Percentiles rank a stretch among this genome's conserved stretches.
Conservation (phyloP, 495 filamentous ascomycete genomes). For the Hyphodiscus hymeniophilus region DNA sequence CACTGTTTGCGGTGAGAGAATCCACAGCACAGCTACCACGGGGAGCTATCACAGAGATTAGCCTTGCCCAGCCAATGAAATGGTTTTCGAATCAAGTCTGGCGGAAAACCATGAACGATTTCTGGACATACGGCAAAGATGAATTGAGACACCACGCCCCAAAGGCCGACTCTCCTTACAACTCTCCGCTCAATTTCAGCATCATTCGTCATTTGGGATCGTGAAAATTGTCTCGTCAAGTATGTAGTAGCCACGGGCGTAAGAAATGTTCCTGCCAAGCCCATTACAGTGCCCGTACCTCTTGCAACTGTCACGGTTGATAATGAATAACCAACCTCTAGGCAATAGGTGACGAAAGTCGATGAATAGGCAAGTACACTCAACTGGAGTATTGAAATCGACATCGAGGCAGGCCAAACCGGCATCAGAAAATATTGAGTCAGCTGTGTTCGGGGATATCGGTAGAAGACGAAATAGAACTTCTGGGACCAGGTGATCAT, state of each 20-base stretch:
- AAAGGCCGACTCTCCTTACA: slow-evolving; percentile 28
- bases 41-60: slow-evolving; percentile 30
- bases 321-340: slow-evolving; percentile 43
- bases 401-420: slow-evolving; percentile 44
- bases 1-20: slow-evolving; percentile 16
- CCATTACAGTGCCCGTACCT: slow-evolving; percentile 40
- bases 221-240: slow-evolving; percentile 20
- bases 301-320: slow-evolving; percentile 44
- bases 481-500: slow-evolving; percentile 17
- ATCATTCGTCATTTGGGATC: neutral
- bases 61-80: neutral
- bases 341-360: slow-evolving; percentile 51
- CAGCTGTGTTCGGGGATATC: slow-evolving; percentile 15
- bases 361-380: slow-evolving; percentile 50
- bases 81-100: slow-evolving; percentile 2
- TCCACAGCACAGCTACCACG: slow-evolving; percentile 29
- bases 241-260: slow-evolving; percentile 26
- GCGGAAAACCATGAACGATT: neutral
- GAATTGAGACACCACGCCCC: slow-evolving; percentile 31
- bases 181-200: slow-evolving; percentile 20
- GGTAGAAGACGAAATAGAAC: slow-evolving; percentile 26
- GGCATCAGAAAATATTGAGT: slow-evolving; percentile 29
- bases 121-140: slow-evolving; percentile 26
- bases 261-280: slow-evolving; percentile 35
- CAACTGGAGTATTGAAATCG: slow-evolving; percentile 46